A percentile compares a stretch with the other conserved stretches of the same genome.
phyloP scores from a whole-genome alignment of 78 protist species.

The Dictyostelium purpureum region DNA sequence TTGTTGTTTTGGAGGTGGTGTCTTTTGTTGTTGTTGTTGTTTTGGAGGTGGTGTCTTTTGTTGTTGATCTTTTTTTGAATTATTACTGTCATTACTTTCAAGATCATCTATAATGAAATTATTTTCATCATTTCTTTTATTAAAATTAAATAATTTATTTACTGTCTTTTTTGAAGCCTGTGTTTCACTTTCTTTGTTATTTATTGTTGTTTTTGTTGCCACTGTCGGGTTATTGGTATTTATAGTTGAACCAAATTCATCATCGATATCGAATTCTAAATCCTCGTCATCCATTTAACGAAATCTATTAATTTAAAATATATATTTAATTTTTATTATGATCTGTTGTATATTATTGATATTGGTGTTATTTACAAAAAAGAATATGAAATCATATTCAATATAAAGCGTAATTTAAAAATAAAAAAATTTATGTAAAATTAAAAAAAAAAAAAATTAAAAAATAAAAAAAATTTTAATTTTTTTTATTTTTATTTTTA shows the following conservation, averaged over 20 bases:
- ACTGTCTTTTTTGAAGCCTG: background rate
- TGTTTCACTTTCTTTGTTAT: background rate
- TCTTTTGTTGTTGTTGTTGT: background rate
- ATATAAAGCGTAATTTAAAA: too few relatives aligned
- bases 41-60: background rate
- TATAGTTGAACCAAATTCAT: background rate
- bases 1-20: background rate
- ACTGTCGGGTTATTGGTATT: background rate
- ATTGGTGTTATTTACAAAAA: too few relatives aligned
- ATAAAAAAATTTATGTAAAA: too few relatives aligned
- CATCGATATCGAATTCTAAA: background rate
- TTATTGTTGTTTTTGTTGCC: background rate
- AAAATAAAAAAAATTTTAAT: too few relatives aligned
- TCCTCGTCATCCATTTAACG: slow-evolving; percentile 12
- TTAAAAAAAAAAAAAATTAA: too few relatives aligned
- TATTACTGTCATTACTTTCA: background rate
- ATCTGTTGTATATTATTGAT: too few relatives aligned
- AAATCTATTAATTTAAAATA: too few relatives aligned
- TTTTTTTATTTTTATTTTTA: too few relatives aligned
- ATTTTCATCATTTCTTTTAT: background rate
- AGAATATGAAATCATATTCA: too few relatives aligned
- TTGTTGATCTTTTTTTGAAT: slow-evolving; percentile 24
- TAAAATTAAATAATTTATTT: background rate
- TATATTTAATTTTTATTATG: too few relatives aligned
- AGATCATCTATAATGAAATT: background rate